These are phyloP conservation scores for Colletotrichum scovillei DNA, from an alignment of 2,329 filamentous ascomycete genomes.

Conservation along the genomic window DNA sequence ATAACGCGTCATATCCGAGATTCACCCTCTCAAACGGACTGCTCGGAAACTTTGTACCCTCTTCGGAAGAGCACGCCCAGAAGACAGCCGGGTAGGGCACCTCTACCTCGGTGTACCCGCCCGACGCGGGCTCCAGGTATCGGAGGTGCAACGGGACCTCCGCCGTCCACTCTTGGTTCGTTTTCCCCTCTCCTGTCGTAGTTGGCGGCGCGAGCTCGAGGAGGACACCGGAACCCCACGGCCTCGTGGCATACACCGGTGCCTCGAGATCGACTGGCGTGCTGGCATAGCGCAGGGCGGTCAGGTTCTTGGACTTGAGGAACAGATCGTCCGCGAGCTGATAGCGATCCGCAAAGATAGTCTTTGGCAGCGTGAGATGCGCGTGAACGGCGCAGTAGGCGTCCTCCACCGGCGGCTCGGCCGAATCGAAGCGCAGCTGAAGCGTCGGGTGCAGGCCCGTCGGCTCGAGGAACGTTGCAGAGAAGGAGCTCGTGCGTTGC, in stretches of 20 bases:
- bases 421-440: constrained; percentile 70
- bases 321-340: constrained; percentile 83
- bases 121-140: constrained; percentile 74
- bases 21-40: constrained; percentile 90
- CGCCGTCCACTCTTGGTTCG: constrained; percentile 66
- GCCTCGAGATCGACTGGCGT: constrained; percentile 91
- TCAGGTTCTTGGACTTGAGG: constrained; percentile 82
- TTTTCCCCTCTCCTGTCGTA: constrained; percentile 35
- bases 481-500: constrained; percentile 59
- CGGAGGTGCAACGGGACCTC: constrained; percentile 87
- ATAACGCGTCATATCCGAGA: constrained; percentile 87
- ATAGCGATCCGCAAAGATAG: constrained; percentile 88
- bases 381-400: constrained; percentile 79
- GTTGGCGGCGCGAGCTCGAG: constrained; percentile 75
- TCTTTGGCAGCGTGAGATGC: constrained; percentile 84
- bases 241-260: constrained; percentile 79
- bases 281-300: constrained; percentile 73
- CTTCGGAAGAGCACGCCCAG: constrained; percentile 83
- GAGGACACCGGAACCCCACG: constrained; percentile 85
- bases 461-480: constrained; percentile 73
- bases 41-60: constrained; percentile 73
- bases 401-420: constrained; percentile 61
- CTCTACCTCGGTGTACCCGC: constrained; percentile 65
- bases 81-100: constrained; percentile 87
- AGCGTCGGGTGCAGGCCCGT: constrained; percentile 88